These are phyloP conservation scores for Wickerhamomyces canadensis DNA, from an alignment of 805 yeast genomes.

Conservation along the genomic window DNA sequence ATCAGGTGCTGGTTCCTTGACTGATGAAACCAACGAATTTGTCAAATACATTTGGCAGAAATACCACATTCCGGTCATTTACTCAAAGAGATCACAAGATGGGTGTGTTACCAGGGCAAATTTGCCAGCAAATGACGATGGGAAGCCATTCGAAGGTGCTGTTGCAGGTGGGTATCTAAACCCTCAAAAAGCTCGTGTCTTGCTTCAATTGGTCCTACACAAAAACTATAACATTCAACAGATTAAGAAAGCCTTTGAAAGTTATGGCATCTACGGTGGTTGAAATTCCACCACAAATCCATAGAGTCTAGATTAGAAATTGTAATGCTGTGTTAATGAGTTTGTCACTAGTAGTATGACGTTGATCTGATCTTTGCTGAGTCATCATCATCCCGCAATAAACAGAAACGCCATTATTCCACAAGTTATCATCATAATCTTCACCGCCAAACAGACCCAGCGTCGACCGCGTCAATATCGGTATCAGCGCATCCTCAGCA, in stretches of 20 bases:
- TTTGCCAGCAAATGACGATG: constrained; percentile 34
- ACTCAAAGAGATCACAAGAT: constrained; percentile 63
- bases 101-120: constrained; percentile 61
- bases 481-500: too few species aligned
- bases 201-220: constrained; percentile 48
- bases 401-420: too few species aligned
- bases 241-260: constrained; percentile 33
- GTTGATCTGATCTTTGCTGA: too few species aligned
- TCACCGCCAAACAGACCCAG: too few species aligned
- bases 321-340: too few species aligned
- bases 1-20: constrained; percentile 56
- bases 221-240: constrained; percentile 27
- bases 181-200: constrained; percentile 58
- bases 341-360: too few species aligned
- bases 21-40: constrained; percentile 9
- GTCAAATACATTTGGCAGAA: constrained; percentile 34
- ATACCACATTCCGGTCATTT: constrained; percentile 47
- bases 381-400: too few species aligned
- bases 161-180: constrained; percentile 62
- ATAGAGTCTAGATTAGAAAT: background rate
- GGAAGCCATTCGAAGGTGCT: constrained; percentile 29
- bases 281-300: too few species aligned
- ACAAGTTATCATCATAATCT: too few species aligned
- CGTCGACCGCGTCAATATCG: too few species aligned
- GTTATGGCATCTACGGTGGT: constrained; percentile 38